Base-by-base conservation (phyloP, 805 yeast species). In the Priceomyces carsonii region DNA sequence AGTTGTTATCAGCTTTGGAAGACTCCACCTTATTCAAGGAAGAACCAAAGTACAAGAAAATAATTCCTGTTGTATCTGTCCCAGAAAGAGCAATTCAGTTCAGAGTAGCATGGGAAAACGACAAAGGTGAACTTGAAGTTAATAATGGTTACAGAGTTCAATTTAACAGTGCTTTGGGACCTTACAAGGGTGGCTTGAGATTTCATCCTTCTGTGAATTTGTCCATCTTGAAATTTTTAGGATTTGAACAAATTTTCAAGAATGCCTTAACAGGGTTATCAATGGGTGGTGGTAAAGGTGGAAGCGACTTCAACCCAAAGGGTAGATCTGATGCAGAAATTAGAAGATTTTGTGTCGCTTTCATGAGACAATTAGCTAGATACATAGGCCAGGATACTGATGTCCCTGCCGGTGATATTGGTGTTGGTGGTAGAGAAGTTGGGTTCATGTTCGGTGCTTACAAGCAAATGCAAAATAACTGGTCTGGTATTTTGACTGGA, bases 281-380 rank as follows among this genome's bases (percentile, higher is more conserved):
- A 79, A 90, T 91, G 85, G 99, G 99, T 66, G 99, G 99, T 75
- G 99, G 96, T 72, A 91, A 91, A 69, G 99, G 99, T 79, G 99
- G 99, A 67, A 77, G 95, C 43, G 96, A 91, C 72, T 93, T 91
- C 71, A 89, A 90, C 73, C 96, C 97, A 57, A 91, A 91, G 80
- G 95, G 91, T 61, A 85, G 82, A 70, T 77, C 95, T 42, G 93
- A 90, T 69, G 67, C 71, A 55, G 99, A 91, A 76, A 91, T 91
- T 72, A 84, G 99, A 77, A 82, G 95, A 69, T 91, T 91, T 81
- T 91, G 97, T 76, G 79, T 78, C 57, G 77, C 96, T 34, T 91
- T 91, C 79, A 91, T 91, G 96, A 77, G 87, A 67, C 96, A 91
- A 73, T 80, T 91, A 57, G 81, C 90, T 49, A 84, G 95, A 69